These are phyloP conservation scores for Anaeromyces robustus DNA, from an alignment of 192 early-diverging fungal species.

Conservation along the genomic window DNA sequence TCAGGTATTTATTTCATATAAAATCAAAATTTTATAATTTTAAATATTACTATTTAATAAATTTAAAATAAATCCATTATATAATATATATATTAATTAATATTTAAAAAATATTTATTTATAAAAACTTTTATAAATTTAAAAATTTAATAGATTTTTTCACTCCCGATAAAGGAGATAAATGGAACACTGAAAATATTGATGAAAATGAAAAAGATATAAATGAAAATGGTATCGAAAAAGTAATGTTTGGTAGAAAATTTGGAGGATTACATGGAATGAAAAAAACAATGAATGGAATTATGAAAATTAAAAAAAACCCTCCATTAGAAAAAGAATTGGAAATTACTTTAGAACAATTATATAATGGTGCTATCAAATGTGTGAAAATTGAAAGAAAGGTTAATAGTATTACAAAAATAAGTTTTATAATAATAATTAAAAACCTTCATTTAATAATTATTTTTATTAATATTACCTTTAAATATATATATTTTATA, in stretches of 20 bases:
- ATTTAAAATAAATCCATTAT: too few species aligned
- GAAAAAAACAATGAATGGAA: slow-evolving; percentile 11
- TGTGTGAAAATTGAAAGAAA: slow-evolving; percentile 28
- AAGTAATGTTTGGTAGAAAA: slow-evolving; percentile 24
- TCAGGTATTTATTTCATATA: neutral
- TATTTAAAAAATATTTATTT: too few species aligned
- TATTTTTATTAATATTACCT: neutral
- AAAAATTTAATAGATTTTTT: slow-evolving; percentile 2
- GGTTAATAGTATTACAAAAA: slow-evolving; percentile 6
- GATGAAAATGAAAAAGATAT: slow-evolving; percentile 2
- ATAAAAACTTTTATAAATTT: too few species aligned
- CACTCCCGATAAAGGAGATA: neutral
- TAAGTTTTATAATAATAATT: too few species aligned
- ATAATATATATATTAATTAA: too few species aligned
- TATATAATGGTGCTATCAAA: slow-evolving; percentile 35
- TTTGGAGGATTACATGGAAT: slow-evolving; percentile 42
- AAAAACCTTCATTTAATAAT: neutral
- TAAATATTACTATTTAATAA: too few species aligned
- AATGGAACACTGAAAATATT: neutral
- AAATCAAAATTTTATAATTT: too few species aligned
- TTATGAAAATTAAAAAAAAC: slow-evolving; percentile 13
- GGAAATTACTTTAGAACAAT: slow-evolving; percentile 27
- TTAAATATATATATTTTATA: too few species aligned
- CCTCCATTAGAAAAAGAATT: slow-evolving; percentile 19
- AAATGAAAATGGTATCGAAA: slow-evolving; percentile 1